Conservation (phyloP, 805 yeast species). For the Starmerella tilneyi region DNA sequence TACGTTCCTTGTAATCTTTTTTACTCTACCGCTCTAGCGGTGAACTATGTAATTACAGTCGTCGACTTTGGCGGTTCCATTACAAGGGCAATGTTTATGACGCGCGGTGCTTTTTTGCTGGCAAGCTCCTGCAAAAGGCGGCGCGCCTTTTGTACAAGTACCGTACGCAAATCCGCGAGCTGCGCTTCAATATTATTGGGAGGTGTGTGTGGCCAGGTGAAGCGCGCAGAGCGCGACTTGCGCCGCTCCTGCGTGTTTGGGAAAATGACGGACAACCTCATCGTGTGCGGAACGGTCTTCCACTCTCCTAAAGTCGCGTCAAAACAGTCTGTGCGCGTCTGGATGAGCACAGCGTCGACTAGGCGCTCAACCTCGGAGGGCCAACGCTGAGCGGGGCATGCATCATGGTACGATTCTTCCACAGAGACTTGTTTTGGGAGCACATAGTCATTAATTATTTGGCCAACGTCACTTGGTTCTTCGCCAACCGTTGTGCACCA, state of each 20-base stretch:
- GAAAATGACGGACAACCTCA: background rate
- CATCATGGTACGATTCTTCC: conserved; percentile 26
- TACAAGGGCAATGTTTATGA: conserved; percentile 10
- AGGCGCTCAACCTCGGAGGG: conserved; percentile 16
- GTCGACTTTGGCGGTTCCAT: background rate
- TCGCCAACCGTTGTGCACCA: conserved; percentile 17
- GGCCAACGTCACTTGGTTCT: conserved; percentile 12
- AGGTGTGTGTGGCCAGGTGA: background rate
- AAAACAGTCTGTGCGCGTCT: conserved; percentile 23
- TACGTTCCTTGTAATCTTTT: no score
- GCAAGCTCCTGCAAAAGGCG: conserved; percentile 5
- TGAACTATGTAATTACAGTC: no score
- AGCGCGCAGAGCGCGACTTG: conserved; percentile 1
- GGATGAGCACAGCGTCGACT: conserved; percentile 21
- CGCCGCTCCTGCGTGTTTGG: background rate
- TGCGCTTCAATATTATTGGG: background rate
- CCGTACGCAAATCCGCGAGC: background rate
- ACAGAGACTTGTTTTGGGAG: conserved; percentile 27
- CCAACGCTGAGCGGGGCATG: conserved; percentile 9
- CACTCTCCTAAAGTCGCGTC: conserved; percentile 20
- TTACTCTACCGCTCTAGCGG: no score
- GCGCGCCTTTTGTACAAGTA: background rate
- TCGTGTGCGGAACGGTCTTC: conserved; percentile 19
- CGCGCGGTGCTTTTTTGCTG: conserved; percentile 6
- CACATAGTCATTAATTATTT: conserved; percentile 8